A percentile compares a stretch with the other conserved stretches of the same genome.
Conservation (phyloP, 257 asterid species). For the Nicotiana benthamiana region DNA sequence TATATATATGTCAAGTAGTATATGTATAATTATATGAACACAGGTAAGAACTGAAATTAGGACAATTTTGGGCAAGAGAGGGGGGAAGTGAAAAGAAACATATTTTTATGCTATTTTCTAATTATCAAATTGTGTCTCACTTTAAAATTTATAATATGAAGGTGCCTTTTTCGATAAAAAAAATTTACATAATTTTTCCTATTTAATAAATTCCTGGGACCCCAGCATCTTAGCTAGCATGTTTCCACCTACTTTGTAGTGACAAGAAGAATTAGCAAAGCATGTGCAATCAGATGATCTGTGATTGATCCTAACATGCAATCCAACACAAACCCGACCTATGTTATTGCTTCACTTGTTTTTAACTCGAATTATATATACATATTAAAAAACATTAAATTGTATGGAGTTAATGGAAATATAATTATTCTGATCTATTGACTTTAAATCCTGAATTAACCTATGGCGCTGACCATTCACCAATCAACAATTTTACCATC, state of each 20-base stretch:
- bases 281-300: neutral
- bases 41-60: neutral
- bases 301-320: neutral
- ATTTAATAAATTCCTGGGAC: neutral
- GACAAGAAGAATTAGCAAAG: constrained; percentile 3
- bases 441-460: neutral
- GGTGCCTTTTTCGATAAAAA: neutral
- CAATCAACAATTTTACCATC: neutral
- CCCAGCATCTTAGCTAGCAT: neutral
- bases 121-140: neutral
- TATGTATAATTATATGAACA: no score
- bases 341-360: neutral
- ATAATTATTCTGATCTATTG: neutral
- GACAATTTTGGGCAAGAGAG: neutral
- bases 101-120: neutral
- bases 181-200: neutral
- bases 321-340: neutral
- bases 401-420: neutral
- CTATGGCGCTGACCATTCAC: no score
- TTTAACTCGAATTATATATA: neutral
- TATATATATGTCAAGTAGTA: no score
- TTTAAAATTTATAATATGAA: neutral
- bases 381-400: no score
- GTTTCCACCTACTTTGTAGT: neutral
- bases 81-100: neutral